Base-by-base conservation (phyloP, 1,284 basidiomycete species). In the Naganishia albida region DNA sequence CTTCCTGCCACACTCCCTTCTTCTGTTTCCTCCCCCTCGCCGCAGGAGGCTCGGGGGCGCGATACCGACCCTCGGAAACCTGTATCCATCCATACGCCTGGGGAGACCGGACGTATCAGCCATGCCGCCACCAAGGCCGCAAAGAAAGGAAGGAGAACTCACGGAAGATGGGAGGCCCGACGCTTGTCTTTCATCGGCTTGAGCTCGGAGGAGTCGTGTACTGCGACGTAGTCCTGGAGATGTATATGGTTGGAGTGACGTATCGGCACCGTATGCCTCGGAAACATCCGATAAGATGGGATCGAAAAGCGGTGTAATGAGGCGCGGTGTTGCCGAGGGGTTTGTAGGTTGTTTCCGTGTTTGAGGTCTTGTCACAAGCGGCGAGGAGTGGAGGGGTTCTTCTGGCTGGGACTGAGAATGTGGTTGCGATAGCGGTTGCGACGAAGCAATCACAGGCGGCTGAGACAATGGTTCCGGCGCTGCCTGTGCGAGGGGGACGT, bases 201-300 rank as follows among this genome's bases (percentile, higher is more conserved):
- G 53, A 25, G 16, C 25, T 43, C n/a, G n/a, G 16, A 7, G n/a
- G n/a, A 44, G 42, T 23, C 25, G 50, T 56, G 23, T n/a, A 16
- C 51, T 39, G 23, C 38, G 34, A 6, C 34, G 4, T 10, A 34
- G 34, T 20, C 34, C 62, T 38, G 15, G 42, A 7, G 25, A 34
- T 34, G 34, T 34, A 10, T 34, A 6, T 34, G 34, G n/a, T n/a
- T n/a, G 34, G 34, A 34, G 34, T 4, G 34, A 72, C 72, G n/a
- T 25, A 50, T 60, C 70, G 23, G 75, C 77, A 12, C 76, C 77
- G 67, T 78, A 77, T 42, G 76, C 75, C 52, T 73, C 72, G 57
- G 72, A 74, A 7, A 77, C 76, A 71, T 77, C 77, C 23, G 63
- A 68, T 25, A 78, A 66, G 8, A 70, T 67, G 15, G 54, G 59